Base-by-base conservation (phyloP, 495 filamentous ascomycete species). In the Poronia punctata region DNA sequence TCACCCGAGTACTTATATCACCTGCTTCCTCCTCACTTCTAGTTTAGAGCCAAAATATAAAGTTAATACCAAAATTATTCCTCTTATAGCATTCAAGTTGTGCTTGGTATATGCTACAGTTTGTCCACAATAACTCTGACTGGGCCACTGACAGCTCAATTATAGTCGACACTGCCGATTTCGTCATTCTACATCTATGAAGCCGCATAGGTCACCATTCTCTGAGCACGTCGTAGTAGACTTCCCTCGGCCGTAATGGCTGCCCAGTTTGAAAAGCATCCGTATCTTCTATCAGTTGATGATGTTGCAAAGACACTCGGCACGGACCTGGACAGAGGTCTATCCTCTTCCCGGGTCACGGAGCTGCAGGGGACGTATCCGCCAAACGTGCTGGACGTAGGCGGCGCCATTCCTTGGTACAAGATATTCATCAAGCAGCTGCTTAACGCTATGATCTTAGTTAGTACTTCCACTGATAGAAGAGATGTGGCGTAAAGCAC, bases 391-490 rank as follows among this genome's bases (percentile, higher is more conserved):
- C 48, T 84, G 21, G 72, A 77, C n/a, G 66, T 78, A 5, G 77
- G 76, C 11, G 75, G 68, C 23, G 70, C 66, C 18, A 70, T 81
- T 17, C 63, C 70, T 20, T 78, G 79, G 72, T 79, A 82, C 53
- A 75, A 73, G 43, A 76, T 85, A 30, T 67, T 85, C 7, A 61
- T 80, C 30, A 79, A 79, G 43, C 79, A 84, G 54, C 50, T 82
- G 18, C 66, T 66, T 45, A 83, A 83, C 71, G 76, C 79, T 41
- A 83, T 84, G 78, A 75, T 79, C 41, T 51, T 81, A 65, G 66
- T 79, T 62, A 48, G 71, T 67, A 18, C 24, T 12, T 7, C 24
- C 16, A 15, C 14, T 23, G 2, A 25, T 14, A 10, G 21, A 23
- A 15, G n/a, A n/a, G n/a, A n/a, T n/a, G n/a, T n/a, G n/a, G n/a